Base-by-base conservation (phyloP, 1,284 basidiomycete species). In the Inonotus hispidus region DNA sequence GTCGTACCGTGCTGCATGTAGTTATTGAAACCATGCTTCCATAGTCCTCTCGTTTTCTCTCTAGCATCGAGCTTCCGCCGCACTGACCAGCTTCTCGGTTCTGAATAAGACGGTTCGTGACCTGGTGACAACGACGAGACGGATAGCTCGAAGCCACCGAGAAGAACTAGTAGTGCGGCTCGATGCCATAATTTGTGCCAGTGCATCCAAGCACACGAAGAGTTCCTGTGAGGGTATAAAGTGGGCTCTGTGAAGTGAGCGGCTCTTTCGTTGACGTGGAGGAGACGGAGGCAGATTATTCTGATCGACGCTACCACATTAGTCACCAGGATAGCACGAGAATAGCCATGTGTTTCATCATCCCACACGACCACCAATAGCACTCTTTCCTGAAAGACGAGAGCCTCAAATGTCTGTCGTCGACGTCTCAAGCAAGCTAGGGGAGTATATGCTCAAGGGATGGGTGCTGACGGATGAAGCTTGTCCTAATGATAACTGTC, bases 21-120 rank as follows among this genome's bases (percentile, higher is more conserved):
- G 67, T 81, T 84, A 68, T 88, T 71, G 68, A 85, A 93, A 0
- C 91, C 91, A 76, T 93, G 91, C 69, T 91, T 86, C 88, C 89
- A 93, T 3, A 93, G 73, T 37, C 83, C 82, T 52, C 86, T 83
- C 21, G 86, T 87, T 68, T 79, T 79, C 68, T 91, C 82, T 53
- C 91, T 92, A 66, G 81, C 77, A n/a, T 77, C 77, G 55, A 82
- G 70, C 71, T 87, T 90, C 66, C 82, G 75, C 60, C 82, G 77
- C 37, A 73, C 67, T 25, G 85, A 81, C 88, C 88, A 90, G 61
- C 73, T 72, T 56, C 73, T 70, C 47, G 71, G 70, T 53, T 72
- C 72, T 50, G 77, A 67, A 27, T 56, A 67, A 50, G 65, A 62
- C 59, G 4, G 8, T 8, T 72, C 72, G 27, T 71, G 75, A 37